Percentiles rank a stretch among this genome's conserved stretches.
These are phyloP conservation scores for Colletotrichum spaethianum DNA, from an alignment of 2,329 filamentous ascomycete species.

Conservation along the genomic window DNA sequence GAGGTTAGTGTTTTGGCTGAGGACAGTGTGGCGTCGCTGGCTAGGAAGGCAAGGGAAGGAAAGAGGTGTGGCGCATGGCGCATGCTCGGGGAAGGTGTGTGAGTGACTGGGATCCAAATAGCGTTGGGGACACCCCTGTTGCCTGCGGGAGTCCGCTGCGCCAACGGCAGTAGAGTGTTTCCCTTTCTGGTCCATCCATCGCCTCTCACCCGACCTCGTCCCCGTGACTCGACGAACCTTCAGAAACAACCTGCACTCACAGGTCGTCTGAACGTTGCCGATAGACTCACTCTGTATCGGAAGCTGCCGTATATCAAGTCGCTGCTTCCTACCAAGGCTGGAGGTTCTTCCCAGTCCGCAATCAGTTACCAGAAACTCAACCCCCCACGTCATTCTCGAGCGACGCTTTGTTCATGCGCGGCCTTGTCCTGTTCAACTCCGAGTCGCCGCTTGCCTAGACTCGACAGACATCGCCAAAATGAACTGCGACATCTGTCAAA, in stretches of 20 bases:
- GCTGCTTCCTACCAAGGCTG: conserved; percentile 12
- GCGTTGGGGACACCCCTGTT: conserved; percentile 31
- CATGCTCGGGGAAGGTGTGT: not conserved
- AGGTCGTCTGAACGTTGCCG: conserved; percentile 17
- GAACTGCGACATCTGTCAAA: conserved; percentile 79
- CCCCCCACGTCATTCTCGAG: conserved; percentile 13
- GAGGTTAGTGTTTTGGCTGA: not conserved
- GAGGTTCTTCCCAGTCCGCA: not conserved
- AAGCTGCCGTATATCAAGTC: conserved; percentile 25
- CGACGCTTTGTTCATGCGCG: conserved; percentile 31
- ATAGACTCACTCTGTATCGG: conserved; percentile 15
- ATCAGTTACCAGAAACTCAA: conserved; percentile 28
- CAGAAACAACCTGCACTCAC: conserved; percentile 20
- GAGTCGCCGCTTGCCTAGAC: conserved; percentile 9
- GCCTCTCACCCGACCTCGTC: conserved; percentile 39
- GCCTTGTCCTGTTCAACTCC: not conserved
- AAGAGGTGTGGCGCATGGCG: conserved; percentile 33
- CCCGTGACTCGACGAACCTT: conserved; percentile 34
- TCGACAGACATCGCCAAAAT: conserved; percentile 55
- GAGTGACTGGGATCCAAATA: conserved; percentile 9
- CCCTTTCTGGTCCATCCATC: conserved; percentile 27
- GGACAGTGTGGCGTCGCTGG: conserved; percentile 25
- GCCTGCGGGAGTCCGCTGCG: conserved; percentile 34
- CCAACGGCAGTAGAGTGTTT: conserved; percentile 31
- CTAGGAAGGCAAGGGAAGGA: not conserved